These are phyloP conservation scores for Prunus mume DNA, from an alignment of 306 rosid genomes.

Conservation along the genomic window DNA sequence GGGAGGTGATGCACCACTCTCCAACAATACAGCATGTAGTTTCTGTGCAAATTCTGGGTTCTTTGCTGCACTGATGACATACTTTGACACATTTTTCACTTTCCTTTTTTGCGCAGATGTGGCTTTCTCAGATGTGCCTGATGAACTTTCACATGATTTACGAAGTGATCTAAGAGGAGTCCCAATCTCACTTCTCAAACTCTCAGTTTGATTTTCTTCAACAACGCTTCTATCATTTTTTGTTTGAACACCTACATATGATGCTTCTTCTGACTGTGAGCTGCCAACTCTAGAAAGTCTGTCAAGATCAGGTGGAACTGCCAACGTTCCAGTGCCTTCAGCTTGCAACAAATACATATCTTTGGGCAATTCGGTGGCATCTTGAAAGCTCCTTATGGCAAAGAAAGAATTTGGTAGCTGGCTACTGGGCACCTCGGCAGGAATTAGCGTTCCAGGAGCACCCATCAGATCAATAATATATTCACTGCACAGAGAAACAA, in stretches of 20 bases:
- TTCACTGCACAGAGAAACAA: conserved; percentile 70
- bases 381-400: conserved; percentile 56
- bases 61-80: conserved; percentile 85
- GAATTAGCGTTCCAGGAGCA: conserved; percentile 96
- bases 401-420: conserved; percentile 76
- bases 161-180: conserved; percentile 34
- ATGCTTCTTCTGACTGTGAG: conserved; percentile 47
- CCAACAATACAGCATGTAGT: conserved; percentile 78
- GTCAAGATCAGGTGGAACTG: conserved; percentile 37
- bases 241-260: conserved; percentile 34
- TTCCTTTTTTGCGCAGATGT: conserved; percentile 75
- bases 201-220: conserved; percentile 45
- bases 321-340: conserved; percentile 37
- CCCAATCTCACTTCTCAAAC: conserved; percentile 39
- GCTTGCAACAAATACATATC: conserved; percentile 31
- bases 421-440: conserved; percentile 88
- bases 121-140: conserved; percentile 39
- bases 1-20: conserved; percentile 92
- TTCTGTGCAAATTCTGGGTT: conserved; percentile 87
- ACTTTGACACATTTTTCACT: conserved; percentile 80
- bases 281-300: conserved; percentile 36
- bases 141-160: conserved; percentile 46
- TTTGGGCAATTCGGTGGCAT: conserved; percentile 50
- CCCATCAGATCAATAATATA: conserved; percentile 98
- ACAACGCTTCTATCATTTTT: conserved; percentile 33